Evolutionary conservation across 306 rosid genomes (phyloP).

Genomic region (Lathyrus tuberosus): DNA sequence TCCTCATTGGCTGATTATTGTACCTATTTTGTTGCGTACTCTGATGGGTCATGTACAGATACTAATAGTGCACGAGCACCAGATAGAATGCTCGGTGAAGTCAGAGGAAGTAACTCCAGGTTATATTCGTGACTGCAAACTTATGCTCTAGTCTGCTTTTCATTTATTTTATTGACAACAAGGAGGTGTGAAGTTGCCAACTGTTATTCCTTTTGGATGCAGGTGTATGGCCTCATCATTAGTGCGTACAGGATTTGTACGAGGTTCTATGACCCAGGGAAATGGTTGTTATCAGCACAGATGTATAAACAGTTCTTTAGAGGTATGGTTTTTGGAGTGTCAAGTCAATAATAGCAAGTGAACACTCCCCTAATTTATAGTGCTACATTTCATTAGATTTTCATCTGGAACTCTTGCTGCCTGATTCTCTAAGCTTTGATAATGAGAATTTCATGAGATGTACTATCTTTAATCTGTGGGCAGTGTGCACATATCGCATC

Average conservation of each 20-base stretch:
- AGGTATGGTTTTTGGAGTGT: conserved; percentile 58
- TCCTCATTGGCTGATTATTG: conserved; percentile 98
- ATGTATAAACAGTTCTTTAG: conserved; percentile 76
- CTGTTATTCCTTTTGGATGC: conserved; percentile 38
- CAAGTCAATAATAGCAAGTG: conserved; percentile 4
- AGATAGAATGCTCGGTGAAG: conserved; percentile 98
- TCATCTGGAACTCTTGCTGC: conserved; percentile 13
- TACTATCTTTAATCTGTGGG: conserved; percentile 23
- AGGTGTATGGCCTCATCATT: conserved; percentile 98
- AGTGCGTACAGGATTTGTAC: conserved; percentile 91
- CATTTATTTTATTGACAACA: conserved; percentile 18
- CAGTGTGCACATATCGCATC: neutral
- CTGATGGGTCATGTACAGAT: conserved; percentile 98
- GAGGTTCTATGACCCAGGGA: conserved; percentile 95
- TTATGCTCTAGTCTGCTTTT: conserved; percentile 3
- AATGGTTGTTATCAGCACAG: conserved; percentile 99
- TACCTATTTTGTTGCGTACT: conserved; percentile 94
- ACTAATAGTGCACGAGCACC: conserved; percentile 90
- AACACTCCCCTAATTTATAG: neutral
- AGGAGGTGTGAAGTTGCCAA: conserved; percentile 34
- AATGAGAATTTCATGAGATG: neutral
- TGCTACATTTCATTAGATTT: conserved; percentile 32
- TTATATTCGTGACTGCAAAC: conserved; percentile 42
- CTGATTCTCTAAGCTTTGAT: conserved; percentile 10
- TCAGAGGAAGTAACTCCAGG: conserved; percentile 95